Evolutionary conservation across 2,329 filamentous ascomycete species (phyloP).

Genomic region (Neoascochyta sp.): DNA sequence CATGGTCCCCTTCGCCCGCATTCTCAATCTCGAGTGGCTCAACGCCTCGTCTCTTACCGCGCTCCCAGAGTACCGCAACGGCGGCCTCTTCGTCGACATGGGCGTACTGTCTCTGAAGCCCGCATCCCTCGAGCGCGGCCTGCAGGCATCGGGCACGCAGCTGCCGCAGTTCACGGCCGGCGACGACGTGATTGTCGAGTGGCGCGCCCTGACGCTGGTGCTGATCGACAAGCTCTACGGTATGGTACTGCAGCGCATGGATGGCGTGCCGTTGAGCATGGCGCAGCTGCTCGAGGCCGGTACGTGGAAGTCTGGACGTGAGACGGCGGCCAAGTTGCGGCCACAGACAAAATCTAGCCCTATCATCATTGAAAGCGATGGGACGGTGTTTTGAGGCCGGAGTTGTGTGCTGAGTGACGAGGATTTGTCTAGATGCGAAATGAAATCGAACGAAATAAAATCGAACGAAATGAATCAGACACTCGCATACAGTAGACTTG

Average conservation of each 20-base stretch:
- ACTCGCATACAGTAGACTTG: too few species aligned
- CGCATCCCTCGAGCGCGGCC: conserved; percentile 62
- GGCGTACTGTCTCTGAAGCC: conserved; percentile 73
- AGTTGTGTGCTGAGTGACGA: too few species aligned
- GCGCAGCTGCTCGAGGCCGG: conserved; percentile 90
- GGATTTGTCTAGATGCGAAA: too few species aligned
- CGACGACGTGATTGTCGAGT: conserved; percentile 74
- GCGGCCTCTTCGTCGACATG: conserved; percentile 80
- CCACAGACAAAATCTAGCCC: conserved; percentile 27
- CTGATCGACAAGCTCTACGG: conserved; percentile 66
- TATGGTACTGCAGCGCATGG: conserved; percentile 65
- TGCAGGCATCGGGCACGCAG: conserved; percentile 63
- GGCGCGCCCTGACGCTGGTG: conserved; percentile 69
- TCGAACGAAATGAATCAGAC: too few species aligned
- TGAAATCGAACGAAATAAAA: too few species aligned
- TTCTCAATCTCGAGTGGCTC: conserved; percentile 76
- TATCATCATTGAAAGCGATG: conserved; percentile 30
- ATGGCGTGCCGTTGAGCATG: conserved; percentile 66
- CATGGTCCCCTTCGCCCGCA: conserved; percentile 82
- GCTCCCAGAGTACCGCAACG: conserved; percentile 88
- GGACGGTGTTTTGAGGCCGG: conserved; percentile 21
- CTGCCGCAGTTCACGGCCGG: conserved; percentile 67
- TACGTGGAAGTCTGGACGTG: conserved; percentile 70
- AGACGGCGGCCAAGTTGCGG: conserved; percentile 20
- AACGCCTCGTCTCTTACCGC: conserved; percentile 82